Evolutionary conservation across 192 early-diverging fungal genomes (phyloP), one percentile per base, ranked within the genome.

Genomic region (Spizellomyces sp.): DNA sequence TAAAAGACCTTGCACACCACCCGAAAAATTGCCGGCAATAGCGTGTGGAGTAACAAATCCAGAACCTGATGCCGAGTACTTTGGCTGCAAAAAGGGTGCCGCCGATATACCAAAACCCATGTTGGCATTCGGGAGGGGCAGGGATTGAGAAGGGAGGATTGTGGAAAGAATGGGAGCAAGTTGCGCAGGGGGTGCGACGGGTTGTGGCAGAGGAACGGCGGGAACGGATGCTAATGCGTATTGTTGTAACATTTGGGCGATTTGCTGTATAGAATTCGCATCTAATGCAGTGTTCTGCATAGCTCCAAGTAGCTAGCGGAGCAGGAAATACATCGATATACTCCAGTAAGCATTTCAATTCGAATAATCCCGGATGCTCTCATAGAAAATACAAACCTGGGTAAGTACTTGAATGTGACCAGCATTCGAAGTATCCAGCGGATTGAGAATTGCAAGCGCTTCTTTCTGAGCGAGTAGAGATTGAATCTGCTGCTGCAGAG

Each of bases 221-320:
- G 81, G 71, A 15, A 66, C 62, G 45, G 75, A 69, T 19, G 80
- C 59, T 42, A 75, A 66, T 36, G 80, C 67, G 21, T 81, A 66
- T 21, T 83, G 78, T 60, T 80, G 79, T 2, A 83, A 72, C 77
- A 78, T 75, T 64, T 80, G 77, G 15, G 74, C 74, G 9, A 83
- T 80, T 46, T 82, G 79, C 21, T 75, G 78, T 6, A 76, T 70
- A 15, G 82, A 82, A 17, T 75, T 57, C 14, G 59, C 15, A 36
- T 69, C 66, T 5, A 75, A 56, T 12, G 71, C 60, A 5, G 84
- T 83, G 14, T 73, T 79, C 74, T 83, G 74, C 21, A 86, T 75
- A 8, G 78, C 75, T 48, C 73, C 65, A 52, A 78, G 69, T 9
- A 86, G 58, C 84, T 86, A 75, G 15, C 27, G 27, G 4, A 46